Evolutionary conservation across 2,329 filamentous ascomycete genomes (phyloP).

Genomic region (Talaromyces sp.): DNA sequence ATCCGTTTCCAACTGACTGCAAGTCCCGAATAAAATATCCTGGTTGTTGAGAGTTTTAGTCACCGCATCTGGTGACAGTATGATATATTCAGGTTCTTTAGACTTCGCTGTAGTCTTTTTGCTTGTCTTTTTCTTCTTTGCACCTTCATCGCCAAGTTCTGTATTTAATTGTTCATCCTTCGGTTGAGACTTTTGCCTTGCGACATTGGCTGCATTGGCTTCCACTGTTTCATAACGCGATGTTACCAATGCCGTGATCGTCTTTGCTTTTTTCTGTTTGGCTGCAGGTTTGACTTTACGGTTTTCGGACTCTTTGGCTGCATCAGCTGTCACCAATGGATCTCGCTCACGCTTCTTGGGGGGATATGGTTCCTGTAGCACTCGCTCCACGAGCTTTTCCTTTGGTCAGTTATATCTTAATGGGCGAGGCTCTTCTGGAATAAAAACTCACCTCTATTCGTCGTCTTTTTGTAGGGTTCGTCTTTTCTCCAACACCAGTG

Average conservation of each 20-base stretch:
- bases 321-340: slow-evolving; percentile 2
- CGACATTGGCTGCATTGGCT: slow-evolving; percentile 12
- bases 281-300: slow-evolving; percentile 18
- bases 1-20: slow-evolving; percentile 71
- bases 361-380: not conserved
- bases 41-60: slow-evolving; percentile 61
- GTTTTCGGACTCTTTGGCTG: slow-evolving; percentile 9
- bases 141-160: not conserved
- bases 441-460: slow-evolving; percentile 29
- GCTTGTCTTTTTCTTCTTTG: slow-evolving; percentile 11
- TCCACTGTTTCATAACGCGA: slow-evolving; percentile 56
- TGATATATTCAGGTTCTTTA: slow-evolving; percentile 44
- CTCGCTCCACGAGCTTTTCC: slow-evolving; percentile 6
- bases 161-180: slow-evolving; percentile 13
- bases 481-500: slow-evolving; percentile 13
- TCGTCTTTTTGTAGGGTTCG: slow-evolving; percentile 31
- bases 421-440: not conserved
- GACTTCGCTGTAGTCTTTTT: slow-evolving; percentile 15
- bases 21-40: slow-evolving; percentile 79
- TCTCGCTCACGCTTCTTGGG: not conserved
- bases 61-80: slow-evolving; percentile 67
- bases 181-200: slow-evolving; percentile 37
- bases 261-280: slow-evolving; percentile 65
- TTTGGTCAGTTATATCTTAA: not conserved
- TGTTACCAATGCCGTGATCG: slow-evolving; percentile 72